phyloP scores from a whole-genome alignment of 495 filamentous ascomycete genomes.

The Hypoxylon trugodes region DNA sequence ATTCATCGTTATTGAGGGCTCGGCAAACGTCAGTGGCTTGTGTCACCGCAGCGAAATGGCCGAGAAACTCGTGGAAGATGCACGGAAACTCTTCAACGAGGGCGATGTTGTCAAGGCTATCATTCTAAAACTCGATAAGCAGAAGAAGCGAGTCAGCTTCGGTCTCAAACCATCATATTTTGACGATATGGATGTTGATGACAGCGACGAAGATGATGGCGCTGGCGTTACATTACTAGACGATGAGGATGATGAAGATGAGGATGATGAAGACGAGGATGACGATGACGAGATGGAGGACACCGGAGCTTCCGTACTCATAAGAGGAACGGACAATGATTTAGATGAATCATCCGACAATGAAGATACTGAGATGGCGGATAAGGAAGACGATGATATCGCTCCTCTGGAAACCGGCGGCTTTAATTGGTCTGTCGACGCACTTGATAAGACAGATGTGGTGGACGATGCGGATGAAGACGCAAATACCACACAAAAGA shows the following conservation, averaged over 20 bases:
- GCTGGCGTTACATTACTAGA: slow-evolving; percentile 53
- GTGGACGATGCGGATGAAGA: slow-evolving; percentile 57
- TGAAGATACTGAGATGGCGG: slow-evolving; percentile 61
- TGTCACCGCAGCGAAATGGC: slow-evolving; percentile 93
- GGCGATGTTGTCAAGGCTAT: slow-evolving; percentile 92
- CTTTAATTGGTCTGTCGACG: slow-evolving; percentile 86
- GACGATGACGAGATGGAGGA: slow-evolving; percentile 56
- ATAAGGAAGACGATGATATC: slow-evolving; percentile 45
- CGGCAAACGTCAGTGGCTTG: slow-evolving; percentile 85
- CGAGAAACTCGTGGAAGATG: slow-evolving; percentile 78
- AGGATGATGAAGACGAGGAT: slow-evolving; percentile 56
- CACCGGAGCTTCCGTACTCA: slow-evolving; percentile 62
- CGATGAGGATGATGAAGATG: slow-evolving; percentile 56
- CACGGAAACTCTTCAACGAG: slow-evolving; percentile 81
- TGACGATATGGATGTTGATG: slow-evolving; percentile 64
- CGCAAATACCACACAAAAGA: slow-evolving; percentile 64
- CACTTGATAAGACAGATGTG: slow-evolving; percentile 59
- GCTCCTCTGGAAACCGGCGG: slow-evolving; percentile 76
- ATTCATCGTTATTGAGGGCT: slow-evolving; percentile 88
- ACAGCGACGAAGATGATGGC: slow-evolving; percentile 54
- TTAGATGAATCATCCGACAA: slow-evolving; percentile 52
- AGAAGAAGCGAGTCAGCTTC: slow-evolving; percentile 81
- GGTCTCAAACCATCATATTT: slow-evolving; percentile 94
- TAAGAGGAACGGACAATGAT: slow-evolving; percentile 54
- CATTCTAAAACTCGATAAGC: slow-evolving; percentile 76